Evolutionary conservation across 495 filamentous ascomycete species (phyloP), one percentile per base, ranked within the genome.

Genomic region (Collariella sp.): DNA sequence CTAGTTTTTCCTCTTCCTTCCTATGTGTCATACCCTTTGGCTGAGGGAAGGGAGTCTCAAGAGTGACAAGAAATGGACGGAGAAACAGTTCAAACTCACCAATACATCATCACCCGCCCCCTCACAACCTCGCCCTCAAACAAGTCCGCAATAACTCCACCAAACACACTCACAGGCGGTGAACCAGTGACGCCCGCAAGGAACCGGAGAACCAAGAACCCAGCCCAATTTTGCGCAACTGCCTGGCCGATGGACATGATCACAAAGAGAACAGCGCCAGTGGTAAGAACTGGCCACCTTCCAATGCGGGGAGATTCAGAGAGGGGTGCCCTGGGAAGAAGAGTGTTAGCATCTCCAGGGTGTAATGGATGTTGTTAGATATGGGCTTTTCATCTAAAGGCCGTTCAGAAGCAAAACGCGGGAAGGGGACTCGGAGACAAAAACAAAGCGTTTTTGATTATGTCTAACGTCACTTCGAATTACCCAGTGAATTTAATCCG

Each of bases 121-220:
- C 69, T 55, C 15, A 43, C 31, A 19, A 48, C 46, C 26, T 56
- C 60, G 7, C 66, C 57, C 1, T 34, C 18, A 38, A 59, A 95
- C 73, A 94, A 77, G 66, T 96, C 89, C 7, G 86, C 86, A 15
- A 94, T 80, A 0, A 86, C 88, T 1, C 87, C 89, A 23, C 89
- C 89, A 7, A 87, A 86, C 5, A 91, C 85, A 54, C 80, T 85
- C 16, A 94, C 64, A 55, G 91, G 91, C 9, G 89, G 87, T 39
- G 79, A 81, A 3, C 86, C 87, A 19, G 84, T 79, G 18, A 91
- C 69, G 1, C 89, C 89, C 45, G 81, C 45, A 26, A 71, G 38
- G 15, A 71, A 58, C 7, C 69, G 52, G 24, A 69, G 62, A 6
- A 61, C 19, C 38, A 71, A 18, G 15, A 71, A 62, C 1, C 33